Evolutionary conservation across 2,329 filamentous ascomycete species (phyloP).

Genomic region (Aureobasidium leucospermi): DNA sequence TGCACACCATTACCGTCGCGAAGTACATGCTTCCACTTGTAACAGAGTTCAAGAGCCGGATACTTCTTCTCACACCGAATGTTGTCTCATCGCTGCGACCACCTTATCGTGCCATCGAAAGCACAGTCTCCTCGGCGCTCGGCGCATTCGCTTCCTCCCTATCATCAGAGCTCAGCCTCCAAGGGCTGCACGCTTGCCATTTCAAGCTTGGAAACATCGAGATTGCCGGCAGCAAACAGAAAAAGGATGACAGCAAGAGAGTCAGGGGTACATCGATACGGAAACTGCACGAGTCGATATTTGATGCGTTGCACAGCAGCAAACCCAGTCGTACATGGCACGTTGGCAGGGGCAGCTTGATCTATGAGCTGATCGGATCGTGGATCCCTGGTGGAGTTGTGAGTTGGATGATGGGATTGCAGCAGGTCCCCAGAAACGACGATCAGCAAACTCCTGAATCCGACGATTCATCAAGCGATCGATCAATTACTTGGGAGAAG

Average conservation of each 20-base stretch:
- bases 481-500: constrained; percentile 42
- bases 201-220: constrained; percentile 90
- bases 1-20: constrained; percentile 80
- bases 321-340: constrained; percentile 56
- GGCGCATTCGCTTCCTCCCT: constrained; percentile 77
- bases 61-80: constrained; percentile 71
- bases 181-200: constrained; percentile 74
- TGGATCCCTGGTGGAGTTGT: constrained; percentile 72
- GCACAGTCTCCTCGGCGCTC: constrained; percentile 77
- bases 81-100: constrained; percentile 74
- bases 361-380: constrained; percentile 78
- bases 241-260: constrained; percentile 38
- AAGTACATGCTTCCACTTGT: constrained; percentile 67
- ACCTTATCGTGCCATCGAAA: constrained; percentile 78
- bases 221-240: constrained; percentile 49
- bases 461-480: constrained; percentile 28
- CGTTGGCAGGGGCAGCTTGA: constrained; percentile 74
- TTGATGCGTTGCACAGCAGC: constrained; percentile 73
- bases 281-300: constrained; percentile 77
- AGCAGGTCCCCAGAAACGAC: constrained; percentile 15
- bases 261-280: constrained; percentile 55
- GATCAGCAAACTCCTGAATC: constrained; percentile 27
- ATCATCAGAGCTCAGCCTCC: constrained; percentile 66
- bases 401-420: constrained; percentile 86
- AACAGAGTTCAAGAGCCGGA: constrained; percentile 51